Evolutionary conservation across 1,139 yeast genomes (phyloP).

Genomic region (Geotrichum siamense): DNA sequence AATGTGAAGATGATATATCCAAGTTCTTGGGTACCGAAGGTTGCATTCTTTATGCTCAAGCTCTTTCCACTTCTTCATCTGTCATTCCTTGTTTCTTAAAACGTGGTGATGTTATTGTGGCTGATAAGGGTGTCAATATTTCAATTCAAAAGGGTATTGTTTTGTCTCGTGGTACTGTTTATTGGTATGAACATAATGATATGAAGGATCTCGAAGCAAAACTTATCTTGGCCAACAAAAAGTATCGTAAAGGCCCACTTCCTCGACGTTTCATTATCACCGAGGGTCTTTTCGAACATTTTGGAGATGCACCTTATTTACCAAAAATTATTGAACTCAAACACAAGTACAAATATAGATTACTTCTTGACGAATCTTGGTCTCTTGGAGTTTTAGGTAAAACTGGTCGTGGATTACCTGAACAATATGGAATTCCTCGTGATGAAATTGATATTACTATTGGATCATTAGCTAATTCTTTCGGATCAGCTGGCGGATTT

Average conservation of each 20-base stretch:
- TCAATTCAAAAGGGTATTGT: constrained; percentile 83
- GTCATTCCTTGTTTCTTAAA: constrained; percentile 93
- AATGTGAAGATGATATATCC: constrained; percentile 71
- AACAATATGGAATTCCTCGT: constrained; percentile 55
- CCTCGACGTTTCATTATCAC: constrained; percentile 86
- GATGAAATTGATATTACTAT: constrained; percentile 71
- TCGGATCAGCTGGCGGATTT: constrained; percentile 93
- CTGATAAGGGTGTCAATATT: constrained; percentile 71
- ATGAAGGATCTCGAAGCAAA: constrained; percentile 70
- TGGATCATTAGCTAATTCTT: constrained; percentile 75
- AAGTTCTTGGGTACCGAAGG: constrained; percentile 67
- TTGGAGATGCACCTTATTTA: constrained; percentile 76
- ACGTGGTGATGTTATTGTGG: constrained; percentile 89
- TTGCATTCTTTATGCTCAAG: constrained; percentile 88
- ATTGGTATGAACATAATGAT: constrained; percentile 77
- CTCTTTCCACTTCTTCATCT: constrained; percentile 84
- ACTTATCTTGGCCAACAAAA: constrained; percentile 55
- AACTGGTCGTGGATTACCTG: constrained; percentile 80
- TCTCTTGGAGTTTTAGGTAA: constrained; percentile 82
- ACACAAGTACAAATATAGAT: constrained; percentile 72
- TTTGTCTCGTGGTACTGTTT: constrained; percentile 79
- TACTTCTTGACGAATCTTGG: constrained; percentile 78
- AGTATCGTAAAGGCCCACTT: constrained; percentile 50
- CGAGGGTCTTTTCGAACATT: constrained; percentile 77
- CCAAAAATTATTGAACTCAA: constrained; percentile 66